phyloP scores from a whole-genome alignment of 306 rosid species.

The Vigna mungo region DNA sequence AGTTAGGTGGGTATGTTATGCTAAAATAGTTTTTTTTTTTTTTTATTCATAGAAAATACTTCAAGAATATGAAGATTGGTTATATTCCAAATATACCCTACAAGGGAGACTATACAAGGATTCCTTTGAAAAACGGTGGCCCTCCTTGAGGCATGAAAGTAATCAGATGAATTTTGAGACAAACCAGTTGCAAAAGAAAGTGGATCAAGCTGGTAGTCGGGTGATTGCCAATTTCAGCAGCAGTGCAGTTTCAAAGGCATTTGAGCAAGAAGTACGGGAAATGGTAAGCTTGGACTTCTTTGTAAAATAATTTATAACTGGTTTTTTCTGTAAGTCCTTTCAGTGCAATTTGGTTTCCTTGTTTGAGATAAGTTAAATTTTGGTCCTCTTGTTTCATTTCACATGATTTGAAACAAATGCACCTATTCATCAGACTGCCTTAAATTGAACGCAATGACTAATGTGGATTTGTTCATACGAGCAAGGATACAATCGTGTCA shows the following conservation, averaged over 20 bases:
- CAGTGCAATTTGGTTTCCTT: background rate
- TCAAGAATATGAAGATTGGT: conserved; percentile 73
- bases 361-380: conserved; percentile 14
- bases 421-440: background rate
- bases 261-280: conserved; percentile 83
- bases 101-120: conserved; percentile 78
- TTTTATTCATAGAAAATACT: conserved; percentile 62
- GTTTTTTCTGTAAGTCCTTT: background rate
- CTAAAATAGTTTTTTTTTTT: conserved; percentile 30
- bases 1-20: conserved; percentile 20
- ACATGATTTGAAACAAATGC: conserved; percentile 12
- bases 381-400: conserved; percentile 10
- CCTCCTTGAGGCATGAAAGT: conserved; percentile 55
- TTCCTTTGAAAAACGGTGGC: conserved; percentile 72
- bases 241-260: conserved; percentile 73
- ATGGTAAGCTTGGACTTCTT: conserved; percentile 61
- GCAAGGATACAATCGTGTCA: no score
- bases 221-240: conserved; percentile 73
- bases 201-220: conserved; percentile 63
- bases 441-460: conserved; percentile 1
- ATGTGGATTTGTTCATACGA: conserved; percentile 4
- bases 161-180: conserved; percentile 63
- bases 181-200: conserved; percentile 59
- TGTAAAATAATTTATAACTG: conserved; percentile 18
- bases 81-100: conserved; percentile 61